Base-by-base conservation (phyloP, 2,329 filamentous ascomycete genomes). In the Diaporthe velutina region DNA sequence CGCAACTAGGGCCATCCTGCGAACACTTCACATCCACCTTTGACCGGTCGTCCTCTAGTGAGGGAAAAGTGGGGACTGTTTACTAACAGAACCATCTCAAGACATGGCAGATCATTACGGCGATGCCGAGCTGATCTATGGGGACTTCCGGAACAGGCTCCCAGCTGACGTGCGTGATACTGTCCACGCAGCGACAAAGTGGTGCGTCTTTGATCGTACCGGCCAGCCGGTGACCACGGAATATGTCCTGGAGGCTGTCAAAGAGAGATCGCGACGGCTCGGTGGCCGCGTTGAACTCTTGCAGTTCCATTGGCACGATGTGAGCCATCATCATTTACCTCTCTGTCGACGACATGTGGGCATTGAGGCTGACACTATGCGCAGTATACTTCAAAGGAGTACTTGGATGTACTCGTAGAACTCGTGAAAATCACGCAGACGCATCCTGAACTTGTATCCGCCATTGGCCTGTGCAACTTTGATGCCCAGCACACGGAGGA, bases 21-120 rank as follows among this genome's bases (percentile, higher is more conserved):
- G 40, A 50, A 4, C 61, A 33, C 42, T 48, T 28, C 10, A 38
- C 25, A 12, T 15, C 58, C 9, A 30, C 19, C 8, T 6, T 30
- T 52, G 45, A 38, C 61, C 6, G 61, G 42, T 52, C 61, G 19
- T 50, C 48, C 15, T 35, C 42, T 67, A 38, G 19, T 6, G 22
- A 67, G 6, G n/a, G 22, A 67, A 45, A 52, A 52, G 64, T 38
- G 64, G 64, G 64, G 4, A 52, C 25, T 1, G 1, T 10, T 67
- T 52, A 54, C 45, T 71, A 60, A 71, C 35, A 60, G 38, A 55
- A 55, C 55, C 50, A 40, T 50, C 42, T 3, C 19, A 70, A 30
- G 82, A 83, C 67, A 83, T 84, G 82, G 83, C 83, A 4, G 82
- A 83, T 73, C 83, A 84, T 58, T 83, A 84, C 81, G 79, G 82